Evolutionary conservation across 345 rosid species (phyloP).

Genomic region (Citrus mangshanensis): DNA sequence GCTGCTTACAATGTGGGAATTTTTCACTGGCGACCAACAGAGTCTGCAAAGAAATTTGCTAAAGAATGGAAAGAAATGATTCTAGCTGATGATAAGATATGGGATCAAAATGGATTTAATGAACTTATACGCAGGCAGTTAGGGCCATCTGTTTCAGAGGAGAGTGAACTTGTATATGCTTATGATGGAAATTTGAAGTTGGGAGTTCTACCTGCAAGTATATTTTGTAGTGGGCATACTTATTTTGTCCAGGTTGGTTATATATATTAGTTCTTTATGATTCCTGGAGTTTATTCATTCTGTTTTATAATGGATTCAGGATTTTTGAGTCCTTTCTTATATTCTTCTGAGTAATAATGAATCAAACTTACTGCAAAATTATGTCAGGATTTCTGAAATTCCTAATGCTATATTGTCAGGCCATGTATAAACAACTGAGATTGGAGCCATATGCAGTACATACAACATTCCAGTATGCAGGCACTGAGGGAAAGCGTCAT

Average conservation of each 20-base stretch:
- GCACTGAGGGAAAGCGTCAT: conserved; percentile 97
- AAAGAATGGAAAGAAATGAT: conserved; percentile 93
- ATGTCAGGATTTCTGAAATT: conserved; percentile 7
- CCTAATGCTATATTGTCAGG: conserved; percentile 43
- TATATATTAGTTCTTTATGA: neutral
- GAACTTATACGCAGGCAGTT: conserved; percentile 72
- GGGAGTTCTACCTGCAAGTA: conserved; percentile 91
- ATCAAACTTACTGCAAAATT: neutral
- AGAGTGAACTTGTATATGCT: conserved; percentile 79
- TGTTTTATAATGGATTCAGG: neutral
- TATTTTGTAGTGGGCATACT: conserved; percentile 97
- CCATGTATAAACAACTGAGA: conserved; percentile 80
- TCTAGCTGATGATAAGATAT: conserved; percentile 82
- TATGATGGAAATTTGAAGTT: conserved; percentile 92
- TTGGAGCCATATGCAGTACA: conserved; percentile 93
- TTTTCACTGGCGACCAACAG: conserved; percentile 97
- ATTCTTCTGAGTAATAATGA: neutral
- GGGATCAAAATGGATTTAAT: conserved; percentile 99
- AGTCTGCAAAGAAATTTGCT: conserved; percentile 72
- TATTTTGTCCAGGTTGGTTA: conserved; percentile 84
- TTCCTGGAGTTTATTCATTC: neutral
- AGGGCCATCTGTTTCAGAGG: conserved; percentile 86
- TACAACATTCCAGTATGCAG: conserved; percentile 96
- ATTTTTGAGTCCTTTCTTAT: neutral
- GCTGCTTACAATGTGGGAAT: conserved; percentile 96